Conservation (phyloP, 805 yeast genomes). For the Yarrowia phangngaensis region DNA sequence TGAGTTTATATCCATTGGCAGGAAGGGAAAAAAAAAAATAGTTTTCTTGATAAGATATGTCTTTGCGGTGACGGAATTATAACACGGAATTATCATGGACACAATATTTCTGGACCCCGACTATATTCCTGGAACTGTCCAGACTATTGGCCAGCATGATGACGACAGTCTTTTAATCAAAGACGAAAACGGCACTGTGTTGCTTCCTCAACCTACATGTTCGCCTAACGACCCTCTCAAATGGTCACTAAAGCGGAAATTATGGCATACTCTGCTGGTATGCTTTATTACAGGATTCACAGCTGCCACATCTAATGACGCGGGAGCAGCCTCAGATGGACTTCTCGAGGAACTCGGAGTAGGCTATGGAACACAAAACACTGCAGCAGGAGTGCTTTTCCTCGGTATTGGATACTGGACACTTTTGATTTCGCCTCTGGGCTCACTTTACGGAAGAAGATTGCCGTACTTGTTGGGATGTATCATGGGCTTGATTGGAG, state of each 20-base stretch:
- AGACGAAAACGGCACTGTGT: conserved; percentile 44
- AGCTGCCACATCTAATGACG: conserved; percentile 62
- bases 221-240: conserved; percentile 68
- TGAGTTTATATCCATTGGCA: too few relatives aligned
- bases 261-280: conserved; percentile 43
- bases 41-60: too few relatives aligned
- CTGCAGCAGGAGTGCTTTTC: conserved; percentile 77
- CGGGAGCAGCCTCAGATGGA: conserved; percentile 66
- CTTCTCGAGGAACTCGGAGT: conserved; percentile 60
- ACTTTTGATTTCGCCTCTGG: conserved; percentile 60
- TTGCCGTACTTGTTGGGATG: conserved; percentile 60
- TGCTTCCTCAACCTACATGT: conserved; percentile 63
- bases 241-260: conserved; percentile 52
- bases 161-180: conserved; percentile 16
- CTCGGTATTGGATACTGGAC: conserved; percentile 65
- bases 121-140: conserved; percentile 33
- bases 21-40: too few relatives aligned
- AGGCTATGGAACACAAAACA: conserved; percentile 64
- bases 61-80: too few relatives aligned
- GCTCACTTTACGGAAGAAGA: conserved; percentile 66
- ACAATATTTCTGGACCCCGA: conserved; percentile 29
- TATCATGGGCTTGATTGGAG: conserved; percentile 57
- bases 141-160: conserved; percentile 8
- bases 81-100: conserved; percentile 10
- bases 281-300: conserved; percentile 48